Evolutionary conservation across 257 asterid genomes (phyloP), one percentile per base, ranked within the genome.

Genomic region (Prunella vulgaris): DNA sequence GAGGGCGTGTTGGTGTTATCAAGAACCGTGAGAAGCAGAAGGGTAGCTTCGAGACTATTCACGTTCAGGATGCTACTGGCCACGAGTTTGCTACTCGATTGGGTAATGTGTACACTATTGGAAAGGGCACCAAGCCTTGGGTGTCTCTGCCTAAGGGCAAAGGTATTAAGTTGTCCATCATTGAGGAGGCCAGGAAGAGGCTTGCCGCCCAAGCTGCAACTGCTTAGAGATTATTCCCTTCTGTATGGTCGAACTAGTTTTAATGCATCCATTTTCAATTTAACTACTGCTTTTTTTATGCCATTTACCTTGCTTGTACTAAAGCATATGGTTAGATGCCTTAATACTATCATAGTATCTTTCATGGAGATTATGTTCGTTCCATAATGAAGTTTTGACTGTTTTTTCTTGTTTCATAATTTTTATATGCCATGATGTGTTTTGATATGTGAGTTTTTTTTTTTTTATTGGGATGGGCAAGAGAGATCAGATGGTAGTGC

Each of bases 101-200:
- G 79, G 81, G 93, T 56, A 88, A 88, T 30, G 95, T 88, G 10
- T 86, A 64, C 79, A 86, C 85, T 0, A 84, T 86, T 15, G 95
- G 95, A 21, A 86, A 88, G 76, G 95, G 93, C 53, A 71, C 88
- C 2, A 88, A 88, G 71, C 92, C 95, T 0, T 88, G 90, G 92
- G 82, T 86, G 12, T 88, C 92, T 68, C 89, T 88, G 52, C 95
- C 95, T 0, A 86, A 86, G 85, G 92, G 95, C 35, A 88, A 88
- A 67, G 95, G 90, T 76, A 82, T 88, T 21, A 88, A 88, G 76
- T 54, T 88, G 77, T 53, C 92, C 0, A 79, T 88, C 72, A 84
- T 88, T 1, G 95, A 88, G 81, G 95, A 88, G 82, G 87, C 90
- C 15, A 72, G 72, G 75, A 88, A 88, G 88, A 85, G 92, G 87